Evolutionary conservation across 2,329 filamentous ascomycete genomes (phyloP), one percentile per base, ranked within the genome.

Genomic region (Colletotrichum musicola): DNA sequence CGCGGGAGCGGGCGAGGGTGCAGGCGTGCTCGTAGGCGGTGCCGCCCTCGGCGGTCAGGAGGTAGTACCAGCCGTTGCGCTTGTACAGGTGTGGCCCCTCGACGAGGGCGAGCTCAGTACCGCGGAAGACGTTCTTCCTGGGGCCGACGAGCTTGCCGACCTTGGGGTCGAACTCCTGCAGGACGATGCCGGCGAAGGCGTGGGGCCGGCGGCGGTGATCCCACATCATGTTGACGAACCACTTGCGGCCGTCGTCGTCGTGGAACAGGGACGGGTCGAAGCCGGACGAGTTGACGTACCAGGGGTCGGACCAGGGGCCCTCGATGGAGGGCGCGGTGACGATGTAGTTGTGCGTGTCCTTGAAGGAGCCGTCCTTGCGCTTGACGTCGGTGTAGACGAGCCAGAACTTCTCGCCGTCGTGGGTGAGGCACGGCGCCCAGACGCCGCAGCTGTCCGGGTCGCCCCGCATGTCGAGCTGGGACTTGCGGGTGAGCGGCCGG

Each of bases 301-400:
- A 75, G 0, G 88, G 88, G 57, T 90, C 88, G 0, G 86, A 88
- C 89, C 89, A 90, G 0, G 88, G 88, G 0, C 88, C 89, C 44
- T 86, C 82, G 61, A 90, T 86, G 5, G 78, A 72, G 0, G 82
- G 78, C 1, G 86, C 83, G 40, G 74, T 85, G 61, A 91, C 85
- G 66, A 91, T 89, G 74, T 90, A 91, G 73, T 90, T 91, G 71
- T 86, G 88, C 1, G 86, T 83, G 72, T 90, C 88, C 75, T 89
- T 90, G 82, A 89, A 90, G 2, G 85, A 87, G 13, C 89, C 89
- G 72, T 91, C 89, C 75, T 90, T 90, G 71, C 89, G 87, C 78
- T 90, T 91, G 16, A 91, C 88, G 72, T 90, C 88, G 1, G 88
- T 90, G 75, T 89, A 91, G 2, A 90, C 88, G 5, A 91, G 84